phyloP scores from a whole-genome alignment of 1,284 basidiomycete genomes.

The Somion occarium region DNA sequence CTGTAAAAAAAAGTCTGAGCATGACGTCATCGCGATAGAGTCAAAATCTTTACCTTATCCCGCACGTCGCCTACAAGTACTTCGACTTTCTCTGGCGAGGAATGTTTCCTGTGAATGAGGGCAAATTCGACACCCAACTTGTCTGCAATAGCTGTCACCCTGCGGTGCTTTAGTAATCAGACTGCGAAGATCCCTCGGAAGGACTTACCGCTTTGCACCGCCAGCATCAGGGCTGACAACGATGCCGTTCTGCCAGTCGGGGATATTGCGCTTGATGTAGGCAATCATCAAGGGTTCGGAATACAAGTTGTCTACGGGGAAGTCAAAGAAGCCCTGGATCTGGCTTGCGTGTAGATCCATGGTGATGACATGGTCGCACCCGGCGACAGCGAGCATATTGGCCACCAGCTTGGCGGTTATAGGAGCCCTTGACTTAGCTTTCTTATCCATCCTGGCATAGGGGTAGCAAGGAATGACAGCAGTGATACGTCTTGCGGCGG shows the following conservation, averaged over 20 bases:
- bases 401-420: conserved; percentile 98
- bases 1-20: conserved; percentile 30
- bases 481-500: conserved; percentile 93
- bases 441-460: conserved; percentile 97
- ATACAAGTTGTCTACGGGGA: conserved; percentile 96
- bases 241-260: conserved; percentile 85
- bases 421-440: conserved; percentile 94
- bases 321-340: conserved; percentile 99
- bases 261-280: conserved; percentile 87
- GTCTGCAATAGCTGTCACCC: conserved; percentile 93
- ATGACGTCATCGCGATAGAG: neutral
- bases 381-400: conserved; percentile 95
- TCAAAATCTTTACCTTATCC: conserved; percentile 64
- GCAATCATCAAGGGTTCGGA: conserved; percentile 85
- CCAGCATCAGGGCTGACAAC: conserved; percentile 98
- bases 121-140: conserved; percentile 96
- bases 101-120: conserved; percentile 86
- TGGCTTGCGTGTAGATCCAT: conserved; percentile 98
- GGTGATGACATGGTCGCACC: conserved; percentile 98
- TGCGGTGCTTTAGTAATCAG: conserved; percentile 26
- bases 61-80: conserved; percentile 95
- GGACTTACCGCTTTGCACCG: conserved; percentile 88
- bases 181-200: conserved; percentile 4
- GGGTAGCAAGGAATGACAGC: conserved; percentile 98
- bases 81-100: conserved; percentile 81